Evolutionary conservation across 2,329 filamentous ascomycete genomes (phyloP), one percentile per base, ranked within the genome.

Genomic region (Xylaria sp.): DNA sequence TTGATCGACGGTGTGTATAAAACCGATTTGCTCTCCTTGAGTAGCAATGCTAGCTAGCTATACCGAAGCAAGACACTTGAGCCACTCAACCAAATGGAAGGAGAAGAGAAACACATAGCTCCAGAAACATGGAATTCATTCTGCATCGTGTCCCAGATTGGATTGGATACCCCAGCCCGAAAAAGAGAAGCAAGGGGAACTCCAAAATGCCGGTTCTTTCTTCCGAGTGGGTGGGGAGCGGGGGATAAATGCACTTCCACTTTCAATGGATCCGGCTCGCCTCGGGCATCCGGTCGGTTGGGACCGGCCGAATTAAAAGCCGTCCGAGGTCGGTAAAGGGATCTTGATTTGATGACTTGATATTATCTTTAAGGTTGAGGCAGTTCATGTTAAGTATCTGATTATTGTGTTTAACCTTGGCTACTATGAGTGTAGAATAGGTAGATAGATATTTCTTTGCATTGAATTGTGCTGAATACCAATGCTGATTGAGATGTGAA

Each of bases 171-270:
- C 28, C 20, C 36, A 28, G 33, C 28, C 28, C 17, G 17, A 38
- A n/a, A 53, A 10, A 57, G n/a, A 9, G 6, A 6, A 6, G 11
- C 1, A 3, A 46, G 20, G 23, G 59, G 53, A 63, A 59, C 59
- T 61, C 59, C 59, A 71, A 75, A 73, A 72, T 76, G 74, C 74
- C 74, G 73, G 70, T 66, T 26, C 58, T 59, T 62, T 36, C 44
- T 74, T 74, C 73, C 73, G 74, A 38, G 38, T 60, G 68, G 71
- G 70, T 69, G 72, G 62, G 73, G 61, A 17, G 53, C n/a, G 70
- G 64, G 70, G 73, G 65, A 66, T 69, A 67, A 69, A 68, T 61
- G 49, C 65, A 67, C 42, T 63, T 58, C 69, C 60, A 56, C 20
- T 49, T 56, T 10, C 5, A 26, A 38, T 40, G 36, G 36, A n/a